These are phyloP conservation scores for Lodderomyces pseudojiufengensis DNA, from an alignment of 1,139 yeast genomes.

Conservation along the genomic window DNA sequence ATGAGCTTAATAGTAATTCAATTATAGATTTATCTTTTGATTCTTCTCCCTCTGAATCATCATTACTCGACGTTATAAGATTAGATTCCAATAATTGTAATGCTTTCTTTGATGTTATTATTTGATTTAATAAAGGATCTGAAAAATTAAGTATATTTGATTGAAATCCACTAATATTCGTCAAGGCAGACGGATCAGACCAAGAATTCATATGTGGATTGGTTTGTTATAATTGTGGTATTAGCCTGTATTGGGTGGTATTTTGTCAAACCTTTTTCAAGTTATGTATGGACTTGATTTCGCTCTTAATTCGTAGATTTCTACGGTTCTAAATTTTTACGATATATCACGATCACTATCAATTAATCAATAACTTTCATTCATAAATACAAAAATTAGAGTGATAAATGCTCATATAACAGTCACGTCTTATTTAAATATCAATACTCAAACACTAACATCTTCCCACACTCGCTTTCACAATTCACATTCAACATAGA, in stretches of 20 bases:
- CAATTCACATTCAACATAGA: neutral
- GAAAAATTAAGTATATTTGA: constrained; percentile 14
- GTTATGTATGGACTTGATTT: no score
- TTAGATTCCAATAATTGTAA: constrained; percentile 24
- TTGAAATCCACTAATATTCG: constrained; percentile 7
- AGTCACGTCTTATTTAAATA: no score
- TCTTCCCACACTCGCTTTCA: neutral
- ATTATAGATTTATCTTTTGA: constrained; percentile 15
- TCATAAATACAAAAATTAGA: no score
- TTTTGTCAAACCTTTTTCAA: no score
- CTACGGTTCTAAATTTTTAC: no score
- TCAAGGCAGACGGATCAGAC: constrained; percentile 9
- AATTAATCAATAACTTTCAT: no score
- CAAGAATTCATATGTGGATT: constrained; percentile 18
- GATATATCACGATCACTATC: no score
- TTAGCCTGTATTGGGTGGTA: no score
- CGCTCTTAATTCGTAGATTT: no score
- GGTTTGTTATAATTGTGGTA: neutral
- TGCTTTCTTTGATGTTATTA: constrained; percentile 47
- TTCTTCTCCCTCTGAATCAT: constrained; percentile 7
- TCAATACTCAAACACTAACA: neutral
- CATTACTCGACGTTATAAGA: constrained; percentile 4
- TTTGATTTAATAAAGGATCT: constrained; percentile 40
- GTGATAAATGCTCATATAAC: no score
- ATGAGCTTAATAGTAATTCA: constrained; percentile 44